Base-by-base conservation (phyloP, 2,329 filamentous ascomycete genomes). In the Thielaviopsis punctulata region DNA sequence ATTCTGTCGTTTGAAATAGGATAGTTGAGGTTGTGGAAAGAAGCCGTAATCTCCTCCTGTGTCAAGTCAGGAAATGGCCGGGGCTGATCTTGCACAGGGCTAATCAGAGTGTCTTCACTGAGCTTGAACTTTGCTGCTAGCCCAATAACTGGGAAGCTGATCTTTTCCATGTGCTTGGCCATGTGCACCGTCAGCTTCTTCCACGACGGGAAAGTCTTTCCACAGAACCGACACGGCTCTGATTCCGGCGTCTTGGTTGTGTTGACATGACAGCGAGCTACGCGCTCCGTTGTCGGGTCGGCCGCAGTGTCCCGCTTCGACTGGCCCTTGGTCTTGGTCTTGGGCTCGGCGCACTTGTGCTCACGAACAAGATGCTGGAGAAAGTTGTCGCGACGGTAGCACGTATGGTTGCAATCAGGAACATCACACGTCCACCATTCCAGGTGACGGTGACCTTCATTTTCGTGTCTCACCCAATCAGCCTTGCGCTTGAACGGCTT, bases 401-500 rank as follows among this genome's bases (percentile, higher is more conserved):
- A 95, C 3, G 73, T 77, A 62, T 95, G 89, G 8, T 71, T 74
- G 64, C 89, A 95, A 57, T 90, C 87, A 4, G 81, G 76, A 19
- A 88, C 76, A 56, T 85, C 80, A 62, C 89, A 95, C 5, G 76
- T 80, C 88, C 88, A 95, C 80, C 86, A 92, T 61, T 95, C 88
- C 2, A 94, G 70, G 57, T 93, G 86, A 22, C 89, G 78, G 63
- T 95, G 89, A 23, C 84, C 80, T 65, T 95, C 89, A 59, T 90
- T 94, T 63, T 95, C 89, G 61, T 95, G 89, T 25, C 89, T 78
- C 21, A 95, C 87, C 89, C 89, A 95, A 63, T 95, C 89, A 13
- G 89, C 89, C 66, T 95, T 95, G 47, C 88, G 79, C 67, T 95
- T 95, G 71, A 95, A 95, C 33, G 86, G 88, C 65, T 93, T 94